Evolutionary conservation across 208 protist species (phyloP).

Genomic region (Trypanosoma avium): DNA sequence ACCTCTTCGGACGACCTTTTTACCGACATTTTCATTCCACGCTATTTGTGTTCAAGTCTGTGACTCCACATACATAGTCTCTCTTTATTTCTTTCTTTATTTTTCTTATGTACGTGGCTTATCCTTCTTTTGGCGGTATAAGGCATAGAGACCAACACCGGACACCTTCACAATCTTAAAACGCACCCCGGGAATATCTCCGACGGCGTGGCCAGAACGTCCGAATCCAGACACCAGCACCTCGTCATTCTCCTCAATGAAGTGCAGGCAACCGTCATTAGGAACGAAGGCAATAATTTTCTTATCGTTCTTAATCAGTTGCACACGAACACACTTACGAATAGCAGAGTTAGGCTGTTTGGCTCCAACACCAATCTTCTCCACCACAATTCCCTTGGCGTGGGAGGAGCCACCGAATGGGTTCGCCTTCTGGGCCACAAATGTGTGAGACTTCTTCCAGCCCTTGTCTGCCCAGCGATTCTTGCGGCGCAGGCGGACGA

Average conservation of each 20-base stretch:
- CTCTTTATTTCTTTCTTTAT: too few species aligned
- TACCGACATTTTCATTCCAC: too few species aligned
- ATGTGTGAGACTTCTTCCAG: conserved; percentile 98
- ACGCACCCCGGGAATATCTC: conserved; percentile 99
- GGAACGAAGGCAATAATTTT: conserved; percentile 99
- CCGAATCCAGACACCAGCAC: conserved; percentile 99
- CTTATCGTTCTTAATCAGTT: conserved; percentile 99
- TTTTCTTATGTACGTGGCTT: conserved; percentile 96
- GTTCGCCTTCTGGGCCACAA: conserved; percentile 96
- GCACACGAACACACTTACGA: conserved; percentile 99
- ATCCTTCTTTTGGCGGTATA: conserved; percentile 99
- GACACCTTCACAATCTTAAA: conserved; percentile 99
- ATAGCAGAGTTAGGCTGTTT: conserved; percentile 99
- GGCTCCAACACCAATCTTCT: conserved; percentile 99
- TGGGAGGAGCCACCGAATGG: conserved; percentile 98
- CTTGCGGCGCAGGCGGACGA: conserved; percentile 90
- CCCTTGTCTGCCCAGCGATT: conserved; percentile 98
- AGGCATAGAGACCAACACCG: conserved; percentile 96
- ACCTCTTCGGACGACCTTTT: too few species aligned
- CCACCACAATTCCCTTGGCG: conserved; percentile 99
- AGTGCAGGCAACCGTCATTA: conserved; percentile 99
- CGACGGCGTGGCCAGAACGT: conserved; percentile 98
- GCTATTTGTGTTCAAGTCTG: too few species aligned
- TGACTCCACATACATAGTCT: too few species aligned
- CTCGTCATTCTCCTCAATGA: conserved; percentile 99